Evolutionary conservation across 768 basidiomycete species (phyloP).

Genomic region (Pisolithus orientalis): DNA sequence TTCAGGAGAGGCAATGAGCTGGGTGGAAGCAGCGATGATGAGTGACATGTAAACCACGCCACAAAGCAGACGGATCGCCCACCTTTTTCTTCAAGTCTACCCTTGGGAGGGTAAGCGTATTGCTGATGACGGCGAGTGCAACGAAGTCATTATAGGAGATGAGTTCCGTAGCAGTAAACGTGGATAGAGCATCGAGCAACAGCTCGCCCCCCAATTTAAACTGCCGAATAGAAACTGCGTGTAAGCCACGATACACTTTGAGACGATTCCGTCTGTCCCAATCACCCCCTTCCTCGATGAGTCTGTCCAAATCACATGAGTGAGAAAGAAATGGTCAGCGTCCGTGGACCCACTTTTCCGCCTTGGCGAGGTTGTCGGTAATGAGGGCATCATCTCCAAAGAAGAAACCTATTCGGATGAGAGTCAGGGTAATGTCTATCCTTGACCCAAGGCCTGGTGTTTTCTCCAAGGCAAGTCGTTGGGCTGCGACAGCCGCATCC

Average conservation of each 20-base stretch:
- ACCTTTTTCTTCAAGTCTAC: constrained; percentile 37
- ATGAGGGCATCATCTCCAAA: constrained; percentile 74
- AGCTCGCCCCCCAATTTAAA: constrained; percentile 83
- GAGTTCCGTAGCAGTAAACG: constrained; percentile 91
- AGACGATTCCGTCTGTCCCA: constrained; percentile 79
- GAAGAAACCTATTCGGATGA: constrained; percentile 87
- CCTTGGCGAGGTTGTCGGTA: constrained; percentile 63
- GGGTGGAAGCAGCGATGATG: constrained; percentile 4
- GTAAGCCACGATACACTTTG: constrained; percentile 51
- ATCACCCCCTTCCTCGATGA: constrained; percentile 93
- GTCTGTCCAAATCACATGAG: constrained; percentile 33
- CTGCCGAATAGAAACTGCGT: constrained; percentile 70
- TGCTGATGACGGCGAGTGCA: constrained; percentile 60
- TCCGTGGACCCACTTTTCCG: constrained; percentile 52
- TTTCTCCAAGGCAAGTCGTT: constrained; percentile 82
- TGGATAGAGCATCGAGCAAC: constrained; percentile 85
- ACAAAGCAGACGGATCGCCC: not conserved
- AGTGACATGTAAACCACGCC: not conserved
- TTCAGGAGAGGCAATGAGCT: constrained; percentile 86
- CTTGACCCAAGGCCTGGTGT: constrained; percentile 88
- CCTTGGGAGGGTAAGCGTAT: constrained; percentile 72
- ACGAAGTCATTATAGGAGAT: constrained; percentile 89
- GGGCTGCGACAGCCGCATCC: constrained; percentile 78
- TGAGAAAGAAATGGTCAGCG: constrained; percentile 19
- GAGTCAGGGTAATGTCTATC: constrained; percentile 87